Evolutionary conservation across 495 filamentous ascomycete species (phyloP).

Genomic region (Penicillium robsamsonii): DNA sequence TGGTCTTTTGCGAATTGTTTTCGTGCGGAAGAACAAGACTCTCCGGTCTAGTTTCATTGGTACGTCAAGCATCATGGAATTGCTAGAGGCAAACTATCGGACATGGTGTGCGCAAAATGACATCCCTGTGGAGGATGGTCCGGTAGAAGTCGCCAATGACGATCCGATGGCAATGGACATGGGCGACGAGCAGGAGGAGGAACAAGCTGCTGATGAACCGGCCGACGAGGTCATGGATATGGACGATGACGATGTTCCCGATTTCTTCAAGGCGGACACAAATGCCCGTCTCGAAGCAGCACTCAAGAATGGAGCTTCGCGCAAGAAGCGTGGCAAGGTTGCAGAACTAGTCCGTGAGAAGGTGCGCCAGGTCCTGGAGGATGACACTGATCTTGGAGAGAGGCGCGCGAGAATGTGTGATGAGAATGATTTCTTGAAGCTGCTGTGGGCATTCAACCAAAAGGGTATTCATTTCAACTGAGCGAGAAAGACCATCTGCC

Average conservation of each 20-base stretch:
- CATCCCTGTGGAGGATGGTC: constrained; percentile 70
- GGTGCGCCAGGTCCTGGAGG: constrained; percentile 74
- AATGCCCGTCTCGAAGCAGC: constrained; percentile 42
- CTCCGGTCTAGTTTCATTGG: constrained; percentile 73
- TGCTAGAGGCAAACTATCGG: constrained; percentile 83
- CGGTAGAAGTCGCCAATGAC: constrained; percentile 42
- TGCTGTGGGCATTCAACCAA: constrained; percentile 77
- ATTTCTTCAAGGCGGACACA: constrained; percentile 73
- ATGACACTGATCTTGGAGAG: constrained; percentile 72
- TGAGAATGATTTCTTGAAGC: constrained; percentile 81
- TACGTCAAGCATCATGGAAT: constrained; percentile 70
- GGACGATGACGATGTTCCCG: constrained; percentile 61
- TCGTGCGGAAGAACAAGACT: constrained; percentile 76
- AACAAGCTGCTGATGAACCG: constrained; percentile 39
- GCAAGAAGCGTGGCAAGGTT: constrained; percentile 72
- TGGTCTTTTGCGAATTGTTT: constrained; percentile 78
- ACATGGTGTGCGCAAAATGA: constrained; percentile 85
- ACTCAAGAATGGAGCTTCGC: constrained; percentile 48
- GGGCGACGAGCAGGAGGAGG: constrained; percentile 34
- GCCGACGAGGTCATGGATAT: constrained; percentile 53
- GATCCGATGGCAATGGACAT: constrained; percentile 47
- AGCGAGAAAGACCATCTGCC: constrained; percentile 21
- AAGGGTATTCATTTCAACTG: constrained; percentile 92
- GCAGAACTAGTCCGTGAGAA: constrained; percentile 76
- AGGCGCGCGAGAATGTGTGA: constrained; percentile 81